These are phyloP conservation scores for Parachlorella kessleri DNA, from an alignment of 139 green algal species.

Conservation along the genomic window DNA sequence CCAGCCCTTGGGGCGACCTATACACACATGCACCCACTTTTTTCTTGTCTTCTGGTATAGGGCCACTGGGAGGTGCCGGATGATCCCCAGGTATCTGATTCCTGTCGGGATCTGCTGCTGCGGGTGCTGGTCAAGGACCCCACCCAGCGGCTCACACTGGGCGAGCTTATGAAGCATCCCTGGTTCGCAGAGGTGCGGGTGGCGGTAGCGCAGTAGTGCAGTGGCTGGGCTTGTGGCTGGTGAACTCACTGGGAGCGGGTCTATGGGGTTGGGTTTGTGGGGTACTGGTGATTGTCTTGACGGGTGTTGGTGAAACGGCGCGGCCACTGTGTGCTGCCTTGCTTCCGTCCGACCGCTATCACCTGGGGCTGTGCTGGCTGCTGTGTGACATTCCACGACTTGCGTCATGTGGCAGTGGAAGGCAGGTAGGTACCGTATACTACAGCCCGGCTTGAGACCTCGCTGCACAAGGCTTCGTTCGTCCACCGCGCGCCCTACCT, in stretches of 20 bases:
- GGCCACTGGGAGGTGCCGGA: conserved; percentile 58
- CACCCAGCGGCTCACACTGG: conserved; percentile 41
- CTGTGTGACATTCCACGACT: no score
- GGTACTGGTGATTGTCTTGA: background rate
- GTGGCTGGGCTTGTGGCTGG: background rate
- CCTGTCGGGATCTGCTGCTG: conserved; percentile 50
- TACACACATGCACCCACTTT: no score
- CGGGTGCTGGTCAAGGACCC: conserved; percentile 40
- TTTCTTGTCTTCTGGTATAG: no score
- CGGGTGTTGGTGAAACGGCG: background rate
- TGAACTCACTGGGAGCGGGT: background rate
- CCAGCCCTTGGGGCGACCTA: no score
- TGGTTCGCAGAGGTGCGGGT: conserved; percentile 42
- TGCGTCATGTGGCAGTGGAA: no score
- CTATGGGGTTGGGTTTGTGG: background rate
- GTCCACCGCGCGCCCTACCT: background rate
- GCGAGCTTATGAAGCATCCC: conserved; percentile 54
- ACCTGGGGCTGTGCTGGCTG: no score
- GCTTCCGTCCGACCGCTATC: no score
- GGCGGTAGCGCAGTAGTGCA: background rate
- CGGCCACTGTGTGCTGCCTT: background rate
- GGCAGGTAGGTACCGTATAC: no score
- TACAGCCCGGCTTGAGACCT: no score
- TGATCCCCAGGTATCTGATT: conserved; percentile 17
- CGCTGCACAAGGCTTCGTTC: background rate